Evolutionary conservation across 495 filamentous ascomycete species (phyloP), one percentile per base, ranked within the genome.

Genomic region (Xylaria acuta): DNA sequence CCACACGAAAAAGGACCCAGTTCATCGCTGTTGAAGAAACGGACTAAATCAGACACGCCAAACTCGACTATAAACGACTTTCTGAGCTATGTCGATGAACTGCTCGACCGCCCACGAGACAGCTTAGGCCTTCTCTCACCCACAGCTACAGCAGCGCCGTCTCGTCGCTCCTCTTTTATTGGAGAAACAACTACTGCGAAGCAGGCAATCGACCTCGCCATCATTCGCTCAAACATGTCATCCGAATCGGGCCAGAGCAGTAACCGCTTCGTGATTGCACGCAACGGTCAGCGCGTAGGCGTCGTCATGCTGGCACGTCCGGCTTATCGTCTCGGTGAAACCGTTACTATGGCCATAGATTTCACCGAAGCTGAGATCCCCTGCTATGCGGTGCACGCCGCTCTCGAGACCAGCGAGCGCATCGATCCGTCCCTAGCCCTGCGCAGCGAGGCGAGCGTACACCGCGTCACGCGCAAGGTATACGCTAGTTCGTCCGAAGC

Each of bases 191-290:
- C 86, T 5, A 88, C 89, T 18, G 91, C 89, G 68, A 97, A 93
- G 77, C 93, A 97, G 76, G 90, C 93, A 6, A 96, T 98, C 75
- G 94, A 97, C 79, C 85, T 97, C 67, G 94, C 95, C 20, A 96
- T 98, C 78, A 86, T 97, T 7, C 84, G 87, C 47, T 91, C 92
- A 70, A 97, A 96, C 75, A 79, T 89, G 60, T 82, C 88, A 0
- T 80, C 82, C 2, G 85, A 88, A 62, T 81, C 83, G 22, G 88
- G 89, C 9, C 90, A 90, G 70, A 92, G 91, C 75, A 86, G 91
- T 34, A 97, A 95, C 79, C 90, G 93, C 40, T 99, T 98, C 81
- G 94, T 97, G 77, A 98, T 99, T 76, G 92, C 95, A 6, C 92
- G 97, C 9, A 93, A 93, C 77, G 93, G 94, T 40, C 86, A 88